Base-by-base conservation (phyloP, 352 stramenopile genomes). In the Phytophthora pseudosyringae region DNA sequence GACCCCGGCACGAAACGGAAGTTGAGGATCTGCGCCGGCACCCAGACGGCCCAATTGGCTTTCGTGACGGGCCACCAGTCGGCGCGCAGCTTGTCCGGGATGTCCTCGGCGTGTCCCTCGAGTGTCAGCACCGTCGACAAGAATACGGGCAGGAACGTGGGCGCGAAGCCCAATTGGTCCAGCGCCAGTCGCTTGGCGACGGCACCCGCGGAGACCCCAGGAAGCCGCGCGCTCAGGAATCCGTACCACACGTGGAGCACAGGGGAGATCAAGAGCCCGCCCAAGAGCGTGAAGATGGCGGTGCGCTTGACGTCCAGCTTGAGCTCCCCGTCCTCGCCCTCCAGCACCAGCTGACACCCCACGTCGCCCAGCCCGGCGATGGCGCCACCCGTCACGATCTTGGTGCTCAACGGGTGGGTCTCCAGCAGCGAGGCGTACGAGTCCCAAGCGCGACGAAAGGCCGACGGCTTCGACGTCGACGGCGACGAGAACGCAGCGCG, bases 31-130 rank as follows among this genome's bases (percentile, higher is more conserved):
- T 95, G 84, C 4, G 86, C 86, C 0, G 86, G 86, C 33, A 95
- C 81, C 86, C 86, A 95, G 29, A 95, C 78, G 33, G 67, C 60
- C 86, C 86, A 95, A 71, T 95, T 95, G 61, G 84, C 70, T 71
- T 92, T 79, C 31, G 82, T 76, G 3, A 84, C 74, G 5, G 83
- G 67, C 86, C 86, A 95, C 86, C 86, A 95, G n/a, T 95, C 85
- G 18, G 67, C 54, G 0, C 46, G 59, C n/a, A 95, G 59, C 58
- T 93, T 93, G 54, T 82, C 73, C 5, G 73, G 75, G 48, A 95
- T 83, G 10, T 70, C 67, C 28, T 81, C 57, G 0, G 67, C 49
- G 16, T 83, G 40, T 40, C 83, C 81, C 59, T 92, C 86, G 10
- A 94, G 73, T 26, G 78, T 76, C 44, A 93, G 59, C 58, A 94